Evolutionary conservation across 139 green algal genomes (phyloP), one percentile per base, ranked within the genome.

Genomic region (Trebouxia sp.): DNA sequence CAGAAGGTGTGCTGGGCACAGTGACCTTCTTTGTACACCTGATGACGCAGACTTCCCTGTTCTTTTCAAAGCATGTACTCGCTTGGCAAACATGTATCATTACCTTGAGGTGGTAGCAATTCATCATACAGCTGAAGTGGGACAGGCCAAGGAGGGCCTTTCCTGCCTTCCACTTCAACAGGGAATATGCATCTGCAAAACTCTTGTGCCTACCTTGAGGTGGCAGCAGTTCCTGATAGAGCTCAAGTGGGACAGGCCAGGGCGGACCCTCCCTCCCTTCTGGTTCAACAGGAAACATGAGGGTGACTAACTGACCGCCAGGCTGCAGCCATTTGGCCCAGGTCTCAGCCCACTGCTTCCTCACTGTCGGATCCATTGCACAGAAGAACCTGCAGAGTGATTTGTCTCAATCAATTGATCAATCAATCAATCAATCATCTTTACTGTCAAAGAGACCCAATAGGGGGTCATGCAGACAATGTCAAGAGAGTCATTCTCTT

Each of bases 261-360:
- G 90, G 90, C 47, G 90, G 91, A 6, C 85, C 87, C 37, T 74
- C 43, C 7, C 69, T 58, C 6, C 43, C 39, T 17, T 53, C 47
- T 1, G 85, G 42, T 22, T 89, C 79, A 3, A 94, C 32, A 15
- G 91, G 91, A 76, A 95, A 95, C 17, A 90, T 83, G 9, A 91
- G 81, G 26, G 88, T 88, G 43, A 91, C 76, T 37, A 95, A 83
- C 66, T 82, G 8, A 0, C 84, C 91, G 15, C 88, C 91, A 0
- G 81, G 81, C 5, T 32, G 38, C 28, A 95, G 47, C 43, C 81
- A 77, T 17, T 81, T 53, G 7, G 72, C 51, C 88, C 89, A 95
- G 22, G 55, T 28, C 8, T 56, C 20, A 1, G 85, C 91, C 91
- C 91, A 95, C 8, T 80, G 53, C 3, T 51, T 24, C 6, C 91